Evolutionary conservation across 805 yeast species (phyloP).

Genomic region (Saccharomyces mikatae): DNA sequence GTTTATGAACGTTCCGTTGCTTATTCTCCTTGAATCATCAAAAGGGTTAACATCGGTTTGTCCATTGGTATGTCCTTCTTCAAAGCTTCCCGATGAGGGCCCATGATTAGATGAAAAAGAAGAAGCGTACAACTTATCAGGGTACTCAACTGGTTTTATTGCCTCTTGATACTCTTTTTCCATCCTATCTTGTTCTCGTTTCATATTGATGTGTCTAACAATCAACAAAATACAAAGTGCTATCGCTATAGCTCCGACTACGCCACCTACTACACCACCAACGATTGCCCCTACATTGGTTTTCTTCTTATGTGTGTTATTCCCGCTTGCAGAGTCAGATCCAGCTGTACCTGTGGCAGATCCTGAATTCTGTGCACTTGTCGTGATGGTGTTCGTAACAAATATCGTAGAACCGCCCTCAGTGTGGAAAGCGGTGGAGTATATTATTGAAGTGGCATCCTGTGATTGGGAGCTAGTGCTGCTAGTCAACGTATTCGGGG

Average conservation of each 20-base stretch:
- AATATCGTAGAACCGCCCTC: constrained; percentile 26
- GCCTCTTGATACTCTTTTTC: constrained; percentile 55
- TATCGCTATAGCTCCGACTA: constrained; percentile 38
- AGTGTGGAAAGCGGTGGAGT: constrained; percentile 19
- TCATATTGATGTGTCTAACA: constrained; percentile 32
- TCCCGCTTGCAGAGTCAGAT: constrained; percentile 4
- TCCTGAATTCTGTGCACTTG: constrained; percentile 11
- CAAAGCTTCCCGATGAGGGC: constrained; percentile 10
- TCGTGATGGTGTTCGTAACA: constrained; percentile 23
- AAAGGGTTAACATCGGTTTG: constrained; percentile 43
- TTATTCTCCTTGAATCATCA: constrained; percentile 70
- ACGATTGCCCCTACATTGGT: constrained; percentile 47
- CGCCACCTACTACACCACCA: constrained; percentile 55
- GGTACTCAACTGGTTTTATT: constrained; percentile 37
- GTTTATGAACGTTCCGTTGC: constrained; percentile 82
- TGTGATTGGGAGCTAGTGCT: constrained; percentile 2
- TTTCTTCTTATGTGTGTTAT: constrained; percentile 11
- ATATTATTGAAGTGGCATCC: constrained; percentile 13
- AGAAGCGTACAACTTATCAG: constrained; percentile 8
- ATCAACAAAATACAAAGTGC: constrained; percentile 35
- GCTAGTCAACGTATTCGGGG: constrained; percentile 2
- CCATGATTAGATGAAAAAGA: constrained; percentile 7
- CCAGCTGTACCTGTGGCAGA: constrained; percentile 11
- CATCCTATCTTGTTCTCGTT: constrained; percentile 39
- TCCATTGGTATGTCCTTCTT: constrained; percentile 4